Base-by-base conservation (phyloP, 345 rosid species). In the Murraya koenigii region DNA sequence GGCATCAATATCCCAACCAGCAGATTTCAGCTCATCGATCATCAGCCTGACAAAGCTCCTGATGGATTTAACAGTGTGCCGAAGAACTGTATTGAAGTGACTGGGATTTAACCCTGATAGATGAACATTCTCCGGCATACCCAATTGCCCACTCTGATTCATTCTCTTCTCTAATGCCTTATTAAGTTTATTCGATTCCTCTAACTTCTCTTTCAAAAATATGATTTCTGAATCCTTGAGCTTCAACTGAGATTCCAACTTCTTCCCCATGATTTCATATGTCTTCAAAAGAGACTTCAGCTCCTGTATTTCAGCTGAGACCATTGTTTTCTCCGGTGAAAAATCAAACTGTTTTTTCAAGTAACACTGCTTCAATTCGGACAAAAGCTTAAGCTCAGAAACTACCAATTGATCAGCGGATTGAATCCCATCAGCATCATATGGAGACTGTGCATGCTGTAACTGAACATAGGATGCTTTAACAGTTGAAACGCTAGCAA, bases 391-490 rank as follows among this genome's bases (percentile, higher is more conserved):
- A 82, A 96, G 68, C 77, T 90, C 92, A 0, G 88, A 76, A 10
- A 96, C 89, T 0, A 96, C 77, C 78, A 76, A 77, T 58, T 62
- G 79, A 80, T 96, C 99, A 4, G 99, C 87, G 22, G 84, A 81
- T 72, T 91, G 95, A 66, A 96, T 91, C 76, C 89, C 92, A 22
- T 83, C 91, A 3, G 88, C 87, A 77, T 96, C 93, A 56, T 92
- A 96, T 2, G 99, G 99, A 60, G 97, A 88, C 82, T 96, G 98
- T 17, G 94, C 86, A 67, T 78, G 75, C 82, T 96, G 99, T 69
- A 96, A 69, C 81, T 91, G 94, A 7, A 94, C 94, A 76, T 96
- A 96, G 0, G 89, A 85, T 0, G 99, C 89, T 80, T 96, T 96
- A 11, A 89, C 80, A 1, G 94, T 82, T 8, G 99, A 96, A 78